Conservation (phyloP, 768 basidiomycete genomes). For the Galerina marginata region DNA sequence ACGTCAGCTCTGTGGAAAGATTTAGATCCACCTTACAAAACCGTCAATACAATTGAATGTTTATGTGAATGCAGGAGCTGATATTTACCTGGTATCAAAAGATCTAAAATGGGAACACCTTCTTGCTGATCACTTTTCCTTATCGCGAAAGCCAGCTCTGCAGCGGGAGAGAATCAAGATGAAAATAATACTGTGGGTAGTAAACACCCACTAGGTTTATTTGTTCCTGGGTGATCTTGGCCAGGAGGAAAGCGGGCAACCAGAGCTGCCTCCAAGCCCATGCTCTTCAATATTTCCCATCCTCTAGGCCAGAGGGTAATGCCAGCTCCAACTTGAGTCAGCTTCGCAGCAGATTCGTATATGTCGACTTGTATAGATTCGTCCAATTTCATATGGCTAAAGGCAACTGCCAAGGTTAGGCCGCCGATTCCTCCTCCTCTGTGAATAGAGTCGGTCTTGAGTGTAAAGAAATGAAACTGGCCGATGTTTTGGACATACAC, state of each 20-base stretch:
- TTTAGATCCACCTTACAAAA: conserved; percentile 27
- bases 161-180: not conserved
- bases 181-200: not conserved
- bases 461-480: not conserved
- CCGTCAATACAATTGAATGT: conserved; percentile 21
- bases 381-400: conserved; percentile 6
- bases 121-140: conserved; percentile 22
- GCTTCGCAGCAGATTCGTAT: conserved; percentile 47
- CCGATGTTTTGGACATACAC: not conserved
- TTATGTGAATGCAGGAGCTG: conserved; percentile 24
- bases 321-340: conserved; percentile 52
- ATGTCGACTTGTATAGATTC: conserved; percentile 43
- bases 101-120: conserved; percentile 14
- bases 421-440: conserved; percentile 44
- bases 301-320: conserved; percentile 48
- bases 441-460: not conserved
- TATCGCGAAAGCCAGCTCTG: conserved; percentile 10
- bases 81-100: conserved; percentile 15
- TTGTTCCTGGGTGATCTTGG: not conserved
- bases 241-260: conserved; percentile 7
- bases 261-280: conserved; percentile 39
- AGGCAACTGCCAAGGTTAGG: conserved; percentile 28
- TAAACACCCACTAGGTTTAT: conserved; percentile 4
- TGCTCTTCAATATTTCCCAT: conserved; percentile 45
- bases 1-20: conserved; percentile 55